Conservation (phyloP, 2,329 filamentous ascomycete species). For the Aspergillus novofumigatus region DNA sequence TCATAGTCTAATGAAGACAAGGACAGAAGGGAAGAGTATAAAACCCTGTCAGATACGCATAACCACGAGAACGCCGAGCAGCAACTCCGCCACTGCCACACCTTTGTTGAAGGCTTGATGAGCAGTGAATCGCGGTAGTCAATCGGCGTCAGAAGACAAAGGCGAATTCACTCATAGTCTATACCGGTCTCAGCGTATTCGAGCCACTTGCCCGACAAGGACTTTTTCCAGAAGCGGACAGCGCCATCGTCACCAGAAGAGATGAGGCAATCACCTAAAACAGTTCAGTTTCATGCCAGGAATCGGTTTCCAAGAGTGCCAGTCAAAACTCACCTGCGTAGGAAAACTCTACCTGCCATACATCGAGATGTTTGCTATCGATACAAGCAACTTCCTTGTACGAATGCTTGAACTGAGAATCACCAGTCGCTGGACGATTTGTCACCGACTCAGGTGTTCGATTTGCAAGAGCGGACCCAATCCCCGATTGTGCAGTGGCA, state of each 20-base stretch:
- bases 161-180: constrained; percentile 24
- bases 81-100: not conserved
- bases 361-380: constrained; percentile 42
- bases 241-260: constrained; percentile 41
- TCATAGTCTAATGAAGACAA: constrained; percentile 17
- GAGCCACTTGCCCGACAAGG: constrained; percentile 42
- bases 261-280: constrained; percentile 41
- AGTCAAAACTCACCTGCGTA: constrained; percentile 33
- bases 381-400: constrained; percentile 41
- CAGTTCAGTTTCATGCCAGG: not conserved
- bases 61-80: not conserved
- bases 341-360: constrained; percentile 44
- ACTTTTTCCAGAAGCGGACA: constrained; percentile 43
- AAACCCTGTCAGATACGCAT: not conserved
- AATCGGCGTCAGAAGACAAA: not conserved
- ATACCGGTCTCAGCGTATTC: constrained; percentile 42
- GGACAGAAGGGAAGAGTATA: constrained; percentile 1
- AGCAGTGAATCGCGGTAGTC: not conserved
- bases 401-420: constrained; percentile 39
- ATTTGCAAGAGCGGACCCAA: constrained; percentile 39
- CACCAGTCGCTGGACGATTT: constrained; percentile 31
- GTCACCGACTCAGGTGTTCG: constrained; percentile 26
- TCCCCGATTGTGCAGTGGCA: constrained; percentile 38
- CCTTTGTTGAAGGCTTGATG: not conserved
- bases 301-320: not conserved